Percentiles rank a stretch among this genome's conserved stretches.
phyloP scores from a whole-genome alignment of 2,329 filamentous ascomycete genomes.

The Phialocephala subalpina region DNA sequence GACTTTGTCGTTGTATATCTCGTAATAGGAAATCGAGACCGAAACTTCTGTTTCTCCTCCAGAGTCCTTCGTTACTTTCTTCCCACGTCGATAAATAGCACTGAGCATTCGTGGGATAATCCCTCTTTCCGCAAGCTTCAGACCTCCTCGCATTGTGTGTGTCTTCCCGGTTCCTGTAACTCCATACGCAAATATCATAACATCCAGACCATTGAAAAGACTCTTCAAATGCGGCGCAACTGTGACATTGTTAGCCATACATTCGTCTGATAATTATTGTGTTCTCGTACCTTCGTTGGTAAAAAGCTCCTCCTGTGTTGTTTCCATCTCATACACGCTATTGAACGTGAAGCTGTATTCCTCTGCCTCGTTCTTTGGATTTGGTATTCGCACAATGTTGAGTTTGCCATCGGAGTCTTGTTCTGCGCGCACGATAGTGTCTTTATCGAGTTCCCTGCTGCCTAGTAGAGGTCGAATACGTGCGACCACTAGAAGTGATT shows the following conservation, averaged over 20 bases:
- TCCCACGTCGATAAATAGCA: conserved; percentile 82
- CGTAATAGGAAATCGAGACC: conserved; percentile 88
- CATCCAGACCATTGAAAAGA: conserved; percentile 87
- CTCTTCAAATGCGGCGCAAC: conserved; percentile 91
- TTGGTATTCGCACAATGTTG: conserved; percentile 85
- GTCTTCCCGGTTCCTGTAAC: conserved; percentile 95
- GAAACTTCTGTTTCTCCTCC: conserved; percentile 73
- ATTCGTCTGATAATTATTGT: conserved; percentile 24
- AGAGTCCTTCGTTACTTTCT: conserved; percentile 85
- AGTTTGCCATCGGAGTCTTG: conserved; percentile 67
- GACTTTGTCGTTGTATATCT: conserved; percentile 97
- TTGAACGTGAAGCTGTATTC: conserved; percentile 96
- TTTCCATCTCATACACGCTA: conserved; percentile 83
- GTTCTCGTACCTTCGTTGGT: conserved; percentile 78
- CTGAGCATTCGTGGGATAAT: conserved; percentile 88
- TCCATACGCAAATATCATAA: conserved; percentile 92
- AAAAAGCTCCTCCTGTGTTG: conserved; percentile 87
- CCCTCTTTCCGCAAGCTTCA: conserved; percentile 84
- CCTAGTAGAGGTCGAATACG: conserved; percentile 88
- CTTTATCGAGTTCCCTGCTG: conserved; percentile 83
- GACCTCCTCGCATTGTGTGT: conserved; percentile 92
- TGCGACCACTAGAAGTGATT: conserved; percentile 74
- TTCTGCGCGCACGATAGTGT: conserved; percentile 81
- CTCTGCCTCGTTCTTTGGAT: conserved; percentile 90
- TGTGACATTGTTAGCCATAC: conserved; percentile 47